Conservation (phyloP, 2,329 filamentous ascomycete species). For the Acrocalymma vagum region DNA sequence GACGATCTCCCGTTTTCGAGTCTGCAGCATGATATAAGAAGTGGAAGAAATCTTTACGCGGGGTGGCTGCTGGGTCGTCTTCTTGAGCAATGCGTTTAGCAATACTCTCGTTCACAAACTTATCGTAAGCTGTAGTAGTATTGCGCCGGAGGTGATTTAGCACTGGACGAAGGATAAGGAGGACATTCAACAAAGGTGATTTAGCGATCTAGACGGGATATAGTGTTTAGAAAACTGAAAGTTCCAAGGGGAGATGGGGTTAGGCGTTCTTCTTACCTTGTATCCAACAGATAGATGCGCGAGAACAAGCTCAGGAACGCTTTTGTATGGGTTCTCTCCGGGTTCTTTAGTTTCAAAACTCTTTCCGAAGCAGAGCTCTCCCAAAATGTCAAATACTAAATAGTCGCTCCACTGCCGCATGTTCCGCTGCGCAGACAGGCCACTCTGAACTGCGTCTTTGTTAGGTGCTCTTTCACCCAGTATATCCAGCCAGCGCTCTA, state of each 20-base stretch:
- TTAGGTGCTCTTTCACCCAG: slow-evolving; percentile 6
- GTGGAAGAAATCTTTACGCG: slow-evolving; percentile 51
- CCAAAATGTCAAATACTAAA: slow-evolving; percentile 36
- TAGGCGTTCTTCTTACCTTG: too few relatives aligned
- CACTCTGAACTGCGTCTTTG: slow-evolving; percentile 8
- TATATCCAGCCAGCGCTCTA: slow-evolving; percentile 18
- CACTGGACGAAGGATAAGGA: too few relatives aligned
- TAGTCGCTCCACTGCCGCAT: slow-evolving; percentile 16
- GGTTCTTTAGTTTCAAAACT: slow-evolving; percentile 43
- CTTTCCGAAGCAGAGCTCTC: slow-evolving; percentile 38
- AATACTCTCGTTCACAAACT: too few relatives aligned
- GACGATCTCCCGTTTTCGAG: slow-evolving; percentile 44
- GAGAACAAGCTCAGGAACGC: too few relatives aligned
- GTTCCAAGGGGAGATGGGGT: too few relatives aligned
- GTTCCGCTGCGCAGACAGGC: slow-evolving; percentile 18
- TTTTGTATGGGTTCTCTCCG: slow-evolving; percentile 15
- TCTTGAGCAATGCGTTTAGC: slow-evolving; percentile 8
- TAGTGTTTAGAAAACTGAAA: too few relatives aligned
- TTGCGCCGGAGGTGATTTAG: too few relatives aligned
- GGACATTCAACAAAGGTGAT: too few relatives aligned
- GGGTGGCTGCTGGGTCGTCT: slow-evolving; percentile 6
- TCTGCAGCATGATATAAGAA: slow-evolving; percentile 51
- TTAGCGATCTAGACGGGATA: too few relatives aligned
- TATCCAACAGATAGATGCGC: too few relatives aligned
- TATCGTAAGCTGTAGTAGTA: too few relatives aligned